Percentiles rank a stretch among this genome's conserved stretches.
Evolutionary conservation across 257 asterid genomes (phyloP).

Genomic region (Mitragyna speciosa): DNA sequence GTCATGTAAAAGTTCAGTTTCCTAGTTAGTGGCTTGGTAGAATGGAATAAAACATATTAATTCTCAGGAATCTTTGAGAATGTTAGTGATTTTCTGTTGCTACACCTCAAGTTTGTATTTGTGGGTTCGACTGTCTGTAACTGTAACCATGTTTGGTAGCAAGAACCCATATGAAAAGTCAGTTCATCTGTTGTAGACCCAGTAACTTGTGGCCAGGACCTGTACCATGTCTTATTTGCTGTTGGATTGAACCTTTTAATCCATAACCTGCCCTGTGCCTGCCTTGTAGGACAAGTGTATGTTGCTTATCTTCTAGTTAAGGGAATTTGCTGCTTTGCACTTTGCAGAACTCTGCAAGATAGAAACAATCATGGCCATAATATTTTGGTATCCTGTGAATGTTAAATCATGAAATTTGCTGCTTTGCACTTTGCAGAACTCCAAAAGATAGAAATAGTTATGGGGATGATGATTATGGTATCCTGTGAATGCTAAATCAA

Average conservation of each 20-base stretch:
- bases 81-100: neutral
- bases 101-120: neutral
- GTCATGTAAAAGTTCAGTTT: neutral
- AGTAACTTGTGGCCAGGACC: no score
- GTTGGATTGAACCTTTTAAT: neutral
- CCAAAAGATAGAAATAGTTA: neutral
- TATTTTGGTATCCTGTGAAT: neutral
- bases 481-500: neutral
- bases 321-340: neutral
- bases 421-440: neutral
- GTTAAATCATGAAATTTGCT: neutral
- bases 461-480: neutral
- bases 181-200: neutral
- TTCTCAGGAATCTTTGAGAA: neutral
- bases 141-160: neutral
- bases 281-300: neutral
- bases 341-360: neutral
- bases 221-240: neutral
- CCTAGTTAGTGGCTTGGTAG: neutral
- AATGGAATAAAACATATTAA: neutral
- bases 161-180: neutral
- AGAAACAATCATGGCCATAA: neutral
- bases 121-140: neutral
- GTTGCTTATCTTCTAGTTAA: neutral
- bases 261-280: neutral